Percentiles rank a stretch among this genome's conserved stretches.
Evolutionary conservation across 257 asterid genomes (phyloP).

Genomic region (Ballota nigra): DNA sequence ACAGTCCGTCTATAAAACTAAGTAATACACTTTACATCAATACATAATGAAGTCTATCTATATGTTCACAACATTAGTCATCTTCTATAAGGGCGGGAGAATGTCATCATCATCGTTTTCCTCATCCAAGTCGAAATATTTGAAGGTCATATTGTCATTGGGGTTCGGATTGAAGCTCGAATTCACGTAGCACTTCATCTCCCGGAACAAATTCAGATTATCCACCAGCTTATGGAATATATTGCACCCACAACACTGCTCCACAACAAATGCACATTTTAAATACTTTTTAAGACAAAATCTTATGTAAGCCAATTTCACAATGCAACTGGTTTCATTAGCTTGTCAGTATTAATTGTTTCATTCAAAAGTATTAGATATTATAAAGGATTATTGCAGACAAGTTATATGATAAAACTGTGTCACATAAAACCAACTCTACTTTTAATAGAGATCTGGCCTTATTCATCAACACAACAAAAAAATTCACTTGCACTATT

Average conservation of each 20-base stretch:
- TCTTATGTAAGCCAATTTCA: no score
- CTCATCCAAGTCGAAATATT: constrained; percentile 60
- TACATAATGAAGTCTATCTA: not conserved
- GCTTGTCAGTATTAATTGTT: no score
- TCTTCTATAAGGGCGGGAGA: constrained; percentile 57
- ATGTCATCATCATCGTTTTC: constrained; percentile 32
- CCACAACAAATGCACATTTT: constrained; percentile 35
- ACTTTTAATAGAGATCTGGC: no score
- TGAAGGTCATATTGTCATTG: constrained; percentile 41
- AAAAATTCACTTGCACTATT: no score
- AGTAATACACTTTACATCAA: constrained; percentile 45
- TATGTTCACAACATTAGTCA: constrained; percentile 5
- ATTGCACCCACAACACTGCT: constrained; percentile 96
- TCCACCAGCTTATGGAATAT: constrained; percentile 94
- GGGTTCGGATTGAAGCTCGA: constrained; percentile 77
- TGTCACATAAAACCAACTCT: no score
- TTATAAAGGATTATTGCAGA: no score
- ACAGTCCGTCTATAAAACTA: constrained; percentile 13
- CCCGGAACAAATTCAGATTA: constrained; percentile 81
- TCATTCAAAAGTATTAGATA: no score
- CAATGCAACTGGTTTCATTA: no score
- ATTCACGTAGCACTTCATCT: constrained; percentile 89
- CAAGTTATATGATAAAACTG: no score
- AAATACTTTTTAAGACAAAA: no score
- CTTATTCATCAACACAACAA: no score